phyloP scores from a whole-genome alignment of 805 yeast species.

The Starmerella sp. region DNA sequence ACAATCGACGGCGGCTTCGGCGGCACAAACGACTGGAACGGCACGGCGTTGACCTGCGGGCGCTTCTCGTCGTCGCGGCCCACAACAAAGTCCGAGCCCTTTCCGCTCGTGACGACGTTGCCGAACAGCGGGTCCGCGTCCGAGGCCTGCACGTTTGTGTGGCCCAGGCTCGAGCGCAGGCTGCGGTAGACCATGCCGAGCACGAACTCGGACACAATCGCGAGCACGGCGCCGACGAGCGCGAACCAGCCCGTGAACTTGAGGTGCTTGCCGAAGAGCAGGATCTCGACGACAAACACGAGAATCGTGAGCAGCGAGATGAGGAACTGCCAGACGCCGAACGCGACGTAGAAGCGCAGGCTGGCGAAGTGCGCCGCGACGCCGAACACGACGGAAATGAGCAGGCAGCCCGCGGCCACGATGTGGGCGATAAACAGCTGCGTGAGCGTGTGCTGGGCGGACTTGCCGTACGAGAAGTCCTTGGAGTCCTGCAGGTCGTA shows the following conservation, averaged over 20 bases:
- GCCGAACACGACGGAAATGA: constrained; percentile 36
- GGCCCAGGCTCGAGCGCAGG: constrained; percentile 31
- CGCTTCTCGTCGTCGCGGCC: constrained; percentile 21
- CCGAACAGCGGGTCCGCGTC: constrained; percentile 5
- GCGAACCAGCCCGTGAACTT: constrained; percentile 82
- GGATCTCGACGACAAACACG: constrained; percentile 69
- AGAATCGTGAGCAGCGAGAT: constrained; percentile 59
- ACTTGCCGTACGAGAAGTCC: constrained; percentile 46
- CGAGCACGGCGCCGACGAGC: constrained; percentile 52
- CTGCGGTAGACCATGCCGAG: constrained; percentile 65
- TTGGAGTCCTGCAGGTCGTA: constrained; percentile 25
- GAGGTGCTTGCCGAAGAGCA: constrained; percentile 64
- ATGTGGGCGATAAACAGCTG: constrained; percentile 57
- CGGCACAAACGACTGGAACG: constrained; percentile 2
- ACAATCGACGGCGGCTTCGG: background rate
- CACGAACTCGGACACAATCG: constrained; percentile 52
- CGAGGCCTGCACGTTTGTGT: constrained; percentile 8
- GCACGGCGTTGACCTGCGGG: constrained; percentile 1
- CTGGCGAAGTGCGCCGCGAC: constrained; percentile 34
- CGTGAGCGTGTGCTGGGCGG: constrained; percentile 44
- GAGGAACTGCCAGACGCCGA: constrained; percentile 51
- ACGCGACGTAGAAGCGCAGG: constrained; percentile 37
- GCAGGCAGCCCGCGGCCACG: constrained; percentile 46
- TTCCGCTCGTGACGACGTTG: background rate
- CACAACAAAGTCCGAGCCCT: constrained; percentile 4